Conservation (phyloP, 2,329 filamentous ascomycete genomes). For the Trichoderma arundinaceum region DNA sequence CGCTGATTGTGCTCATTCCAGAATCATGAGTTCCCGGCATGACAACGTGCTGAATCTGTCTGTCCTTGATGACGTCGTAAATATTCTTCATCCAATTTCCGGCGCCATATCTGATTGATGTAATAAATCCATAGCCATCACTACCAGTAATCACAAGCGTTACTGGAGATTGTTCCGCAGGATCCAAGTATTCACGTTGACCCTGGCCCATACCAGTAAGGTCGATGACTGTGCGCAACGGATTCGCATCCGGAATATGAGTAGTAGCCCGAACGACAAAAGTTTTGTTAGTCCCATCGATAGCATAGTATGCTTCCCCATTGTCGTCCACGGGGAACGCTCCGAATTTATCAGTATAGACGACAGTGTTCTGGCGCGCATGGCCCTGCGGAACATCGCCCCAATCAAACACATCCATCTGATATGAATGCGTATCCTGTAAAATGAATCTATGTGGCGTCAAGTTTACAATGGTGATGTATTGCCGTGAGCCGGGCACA, state of each 20-base stretch:
- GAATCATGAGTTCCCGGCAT: conserved; percentile 57
- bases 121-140: conserved; percentile 42
- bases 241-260: conserved; percentile 39
- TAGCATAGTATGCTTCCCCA: conserved; percentile 43
- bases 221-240: conserved; percentile 40
- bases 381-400: conserved; percentile 43
- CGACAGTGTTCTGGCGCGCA: conserved; percentile 41
- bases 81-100: conserved; percentile 45
- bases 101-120: conserved; percentile 40
- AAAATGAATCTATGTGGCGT: conserved; percentile 43
- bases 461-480: conserved; percentile 45
- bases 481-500: conserved; percentile 36
- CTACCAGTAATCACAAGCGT: conserved; percentile 47
- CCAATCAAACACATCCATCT: conserved; percentile 44
- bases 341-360: conserved; percentile 36
- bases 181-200: conserved; percentile 44
- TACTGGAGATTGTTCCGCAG: conserved; percentile 41
- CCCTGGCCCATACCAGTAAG: conserved; percentile 43
- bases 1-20: conserved; percentile 53
- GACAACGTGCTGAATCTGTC: conserved; percentile 52
- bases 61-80: conserved; percentile 44
- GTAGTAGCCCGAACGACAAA: conserved; percentile 43
- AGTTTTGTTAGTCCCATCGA: conserved; percentile 41
- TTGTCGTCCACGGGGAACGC: conserved; percentile 38
- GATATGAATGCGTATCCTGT: conserved; percentile 40